phyloP scores from a whole-genome alignment of 2,329 filamentous ascomycete species.

The Fusarium sp. region DNA sequence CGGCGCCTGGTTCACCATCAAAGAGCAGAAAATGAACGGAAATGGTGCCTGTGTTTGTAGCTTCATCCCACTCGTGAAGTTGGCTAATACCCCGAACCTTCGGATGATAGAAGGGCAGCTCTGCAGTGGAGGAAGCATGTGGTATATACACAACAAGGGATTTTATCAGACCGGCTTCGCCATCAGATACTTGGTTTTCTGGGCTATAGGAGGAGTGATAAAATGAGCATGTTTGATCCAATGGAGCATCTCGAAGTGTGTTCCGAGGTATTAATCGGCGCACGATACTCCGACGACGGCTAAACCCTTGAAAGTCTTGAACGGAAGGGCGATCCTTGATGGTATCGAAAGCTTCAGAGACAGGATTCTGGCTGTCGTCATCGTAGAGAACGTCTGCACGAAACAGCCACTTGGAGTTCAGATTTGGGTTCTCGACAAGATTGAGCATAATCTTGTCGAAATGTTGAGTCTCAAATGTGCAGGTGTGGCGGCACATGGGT shows the following conservation, averaged over 20 bases:
- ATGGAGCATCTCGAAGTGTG: constrained; percentile 77
- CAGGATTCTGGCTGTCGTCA: constrained; percentile 43
- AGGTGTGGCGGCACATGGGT: constrained; percentile 69
- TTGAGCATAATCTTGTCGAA: constrained; percentile 81
- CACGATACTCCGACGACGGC: constrained; percentile 75
- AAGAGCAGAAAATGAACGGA: constrained; percentile 75
- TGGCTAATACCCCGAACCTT: constrained; percentile 81
- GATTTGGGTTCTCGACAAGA: constrained; percentile 82
- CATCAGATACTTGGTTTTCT: constrained; percentile 24
- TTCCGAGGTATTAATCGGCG: constrained; percentile 88
- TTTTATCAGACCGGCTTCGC: constrained; percentile 48
- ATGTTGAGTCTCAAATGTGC: constrained; percentile 73
- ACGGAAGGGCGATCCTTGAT: not conserved
- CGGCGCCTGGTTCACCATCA: constrained; percentile 32
- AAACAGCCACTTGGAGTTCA: constrained; percentile 84
- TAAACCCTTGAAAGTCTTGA: constrained; percentile 46
- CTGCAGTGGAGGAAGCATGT: constrained; percentile 72
- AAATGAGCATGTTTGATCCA: constrained; percentile 88
- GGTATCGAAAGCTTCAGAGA: constrained; percentile 1
- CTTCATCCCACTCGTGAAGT: constrained; percentile 74
- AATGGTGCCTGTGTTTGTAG: constrained; percentile 62
- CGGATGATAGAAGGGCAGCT: constrained; percentile 92
- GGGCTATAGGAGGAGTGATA: constrained; percentile 60
- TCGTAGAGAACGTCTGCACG: constrained; percentile 79
- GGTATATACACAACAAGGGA: constrained; percentile 80